Base-by-base conservation (phyloP, 1,139 yeast genomes). In the Magnusiomyces sp. region DNA sequence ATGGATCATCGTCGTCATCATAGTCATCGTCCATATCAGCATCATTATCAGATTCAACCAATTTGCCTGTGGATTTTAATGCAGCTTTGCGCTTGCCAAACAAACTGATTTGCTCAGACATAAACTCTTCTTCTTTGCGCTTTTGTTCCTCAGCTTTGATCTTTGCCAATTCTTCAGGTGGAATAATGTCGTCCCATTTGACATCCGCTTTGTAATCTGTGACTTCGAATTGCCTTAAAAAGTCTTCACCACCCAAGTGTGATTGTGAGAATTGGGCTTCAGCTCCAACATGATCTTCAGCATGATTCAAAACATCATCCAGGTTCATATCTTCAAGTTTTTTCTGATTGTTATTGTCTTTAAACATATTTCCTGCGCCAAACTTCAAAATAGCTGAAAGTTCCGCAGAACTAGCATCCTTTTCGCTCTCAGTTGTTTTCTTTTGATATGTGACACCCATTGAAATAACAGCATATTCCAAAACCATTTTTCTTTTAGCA, bases 111-210 rank as follows among this genome's bases (percentile, higher is more conserved):
- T 94, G 97, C 59, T 90, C 94, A 62, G 88, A 82, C 55, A 92
- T 75, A 64, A 81, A 90, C 56, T 79, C 83, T 56, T 92, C 97
- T 59, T 92, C 97, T 43, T 83, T 79, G 50, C 86, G 78, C 64
- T 81, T 81, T 72, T 84, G 83, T 62, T 92, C 98, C 54, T 89
- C 95, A 55, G 86, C 95, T 65, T 94, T 92, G 62, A 94, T 75
- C 64, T 86, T 86, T 51, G 80, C 77, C 55, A 94, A 74, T 66
- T 94, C 98, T 48, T 88, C 96, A 57, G 88, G 94, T 0, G 99
- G 99, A 60, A 94, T 94, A 59, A 94, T 94, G 66, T 94, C 99
- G 70, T 94, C 98, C 99, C 99, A 94, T 58, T 89, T 95, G 53
- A 92, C 89, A 66, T 94, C 97, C 0, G 98, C 97, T 68, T 94